Evolutionary conservation across 2,329 filamentous ascomycete genomes (phyloP), one percentile per base, ranked within the genome.

Genomic region (Cordyceps pruinosa): DNA sequence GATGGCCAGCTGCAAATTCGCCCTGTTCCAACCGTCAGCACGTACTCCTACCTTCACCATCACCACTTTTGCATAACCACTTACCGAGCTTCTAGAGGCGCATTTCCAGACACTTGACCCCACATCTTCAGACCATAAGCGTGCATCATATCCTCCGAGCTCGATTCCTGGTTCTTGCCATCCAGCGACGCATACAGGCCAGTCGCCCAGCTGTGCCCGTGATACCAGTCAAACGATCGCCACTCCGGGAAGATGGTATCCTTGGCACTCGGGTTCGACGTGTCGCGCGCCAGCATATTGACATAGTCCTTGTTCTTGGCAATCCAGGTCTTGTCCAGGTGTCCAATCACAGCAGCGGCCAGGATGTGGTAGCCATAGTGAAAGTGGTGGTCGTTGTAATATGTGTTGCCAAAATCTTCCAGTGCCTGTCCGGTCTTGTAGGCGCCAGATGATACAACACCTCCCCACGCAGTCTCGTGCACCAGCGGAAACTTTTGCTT

Each of bases 191-290:
- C 82, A 65, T 84, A 89, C 5, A 93, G 73, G 1, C 89, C 89
- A 56, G 90, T 90, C 2, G 93, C 93, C 90, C 93, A 97, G 58
- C 87, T 91, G 77, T 97, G 94, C 2, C 93, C 94, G 66, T 95
- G 85, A 70, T 86, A 97, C 90, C 90, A 97, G 72, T 97, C 94
- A 67, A 97, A 97, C 57, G 78, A 83, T 49, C 94, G 83, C 60
- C 82, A 92, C 63, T 90, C 86, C 0, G 93, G 92, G 70, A 95
- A 97, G 64, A 84, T 84, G 28, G 79, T 76, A 68, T 96, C 92
- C 19, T 79, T 69, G 3, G 77, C 67, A 63, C 82, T 86, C 0
- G 91, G 86, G 70, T 96, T 96, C 46, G 91, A 87, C 49, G 82
- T 73, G 62, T 99, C 94, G 58, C 94, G 87, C 49, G 94, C 86